Base-by-base conservation (phyloP, 495 filamentous ascomycete species). In the Talaromyces trachyspermus region DNA sequence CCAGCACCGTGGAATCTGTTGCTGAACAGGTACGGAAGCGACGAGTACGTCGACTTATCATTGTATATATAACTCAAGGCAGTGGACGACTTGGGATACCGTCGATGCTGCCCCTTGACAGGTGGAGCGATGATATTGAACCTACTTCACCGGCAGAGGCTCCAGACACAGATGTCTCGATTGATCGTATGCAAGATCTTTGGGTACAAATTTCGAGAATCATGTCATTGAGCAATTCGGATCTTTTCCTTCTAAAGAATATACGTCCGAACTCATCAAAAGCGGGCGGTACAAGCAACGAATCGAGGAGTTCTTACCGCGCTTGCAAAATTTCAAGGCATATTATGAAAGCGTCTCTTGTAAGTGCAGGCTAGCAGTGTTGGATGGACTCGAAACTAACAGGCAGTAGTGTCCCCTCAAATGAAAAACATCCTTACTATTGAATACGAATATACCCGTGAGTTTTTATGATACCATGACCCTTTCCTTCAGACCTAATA, bases 1-100 rank as follows among this genome's bases (percentile, higher is more conserved):
- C 66, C 10, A 33, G 53, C 4, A 63, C 62, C 40, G 24, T 48
- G 0, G 83, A 86, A 54, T 69, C 77, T 0, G 57, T 57, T 0
- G 46, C 61, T 10, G 91, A 90, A 60, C 84, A 85, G 40, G 74
- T 81, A 4, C 78, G 92, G 42, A 89, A 88, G 36, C 78, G 79
- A 39, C 85, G 88, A 37, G 83, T 97, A 53, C 89, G 89, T 48
- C 79, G 88, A 36, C 69, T 96, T 4, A 78, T 98, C 10, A 69
- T 94, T 30, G 83, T 97, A 36, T 97, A 95, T 59, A 77, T 91
- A 38, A 91, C 85, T 14, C 91, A 96, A 60, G 82, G 91, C 17
- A 87, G 86, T 52, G 91, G 90, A n/a, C 80, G 92, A 26, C 72
- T 97, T 3, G 91, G 88, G 1, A 89, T 94, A 69, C 90, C 92